Evolutionary conservation across 176 grass and related monocot genomes (phyloP), one percentile per base, ranked within the genome.

Genomic region (Chrysopogon serrulatus): DNA sequence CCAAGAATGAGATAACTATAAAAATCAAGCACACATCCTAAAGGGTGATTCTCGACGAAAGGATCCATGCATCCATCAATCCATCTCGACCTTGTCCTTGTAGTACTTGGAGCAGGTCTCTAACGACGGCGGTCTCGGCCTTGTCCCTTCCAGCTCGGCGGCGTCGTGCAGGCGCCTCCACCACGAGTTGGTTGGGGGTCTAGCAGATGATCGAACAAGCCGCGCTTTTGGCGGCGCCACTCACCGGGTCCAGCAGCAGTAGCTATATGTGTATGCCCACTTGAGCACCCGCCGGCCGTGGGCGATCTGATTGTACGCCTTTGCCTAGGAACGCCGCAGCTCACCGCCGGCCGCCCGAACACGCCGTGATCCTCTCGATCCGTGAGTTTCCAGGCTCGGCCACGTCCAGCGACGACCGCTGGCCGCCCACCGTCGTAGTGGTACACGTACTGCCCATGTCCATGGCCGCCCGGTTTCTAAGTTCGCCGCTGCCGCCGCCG

Each of bases 341-440:
- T n/a, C 10, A 2, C 3, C 41, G 3, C 21, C 41, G 14, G 27
- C 0, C 18, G n/a, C 3, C 3, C 37, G 8, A 10, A 15, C 24
- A 40, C 9, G 36, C 60, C 0, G 37, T 37, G 39, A 78, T 24
- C 57, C 2, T 2, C 37, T 9, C 0, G 12, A 43, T 13, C 36
- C 15, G 40, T 40, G 9, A 30, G 36, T 7, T 14, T 26, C 33
- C 8, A 5, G 65, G 76, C 35, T 34, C 73, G 0, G 16, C 57
- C 57, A 79, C 3, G 76, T 13, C n/a, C 15, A 39, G 35, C 1
- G 76, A 78, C 24, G 36, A 0, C 0, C n/a, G 79, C 81, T 87
- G 14, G 77, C 49, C 51, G 45, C 59, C 85, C 85, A 86, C 1
- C 84, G 76, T 86, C 84, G 78, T 86, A 86, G 54, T 80, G 79